These are phyloP conservation scores for Tetraselmis chui DNA, from an alignment of 139 green algal genomes.

Conservation along the genomic window DNA sequence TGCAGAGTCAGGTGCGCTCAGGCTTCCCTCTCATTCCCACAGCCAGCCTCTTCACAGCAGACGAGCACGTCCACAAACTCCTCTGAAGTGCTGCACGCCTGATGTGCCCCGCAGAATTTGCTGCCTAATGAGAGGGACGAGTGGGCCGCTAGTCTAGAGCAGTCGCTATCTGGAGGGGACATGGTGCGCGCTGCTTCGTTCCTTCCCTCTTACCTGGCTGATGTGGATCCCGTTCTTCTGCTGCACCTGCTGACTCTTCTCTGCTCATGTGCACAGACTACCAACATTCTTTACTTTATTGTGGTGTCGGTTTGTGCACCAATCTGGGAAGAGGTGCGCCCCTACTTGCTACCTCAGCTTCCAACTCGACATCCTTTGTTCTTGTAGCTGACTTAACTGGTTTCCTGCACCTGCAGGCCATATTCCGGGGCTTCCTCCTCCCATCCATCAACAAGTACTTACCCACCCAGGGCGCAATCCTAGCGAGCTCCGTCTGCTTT, in stretches of 20 bases:
- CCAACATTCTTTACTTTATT: constrained; percentile 63
- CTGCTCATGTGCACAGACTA: constrained; percentile 20
- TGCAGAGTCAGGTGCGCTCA: constrained; percentile 29
- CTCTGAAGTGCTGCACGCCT: no score
- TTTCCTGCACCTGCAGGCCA: constrained; percentile 28
- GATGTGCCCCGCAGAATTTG: constrained; percentile 25
- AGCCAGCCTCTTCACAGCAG: background rate
- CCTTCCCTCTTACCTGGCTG: no score
- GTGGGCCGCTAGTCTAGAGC: constrained; percentile 34
- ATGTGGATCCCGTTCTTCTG: no score
- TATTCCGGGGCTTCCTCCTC: constrained; percentile 93
- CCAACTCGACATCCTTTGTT: no score
- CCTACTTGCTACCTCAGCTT: no score
- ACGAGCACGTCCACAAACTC: no score
- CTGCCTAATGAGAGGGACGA: constrained; percentile 26
- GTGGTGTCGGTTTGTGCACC: constrained; percentile 73
- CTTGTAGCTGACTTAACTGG: no score
- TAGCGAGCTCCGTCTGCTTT: constrained; percentile 60
- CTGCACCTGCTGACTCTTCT: background rate
- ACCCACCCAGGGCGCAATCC: constrained; percentile 37
- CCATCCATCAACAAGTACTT: constrained; percentile 70
- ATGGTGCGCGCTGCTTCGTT: constrained; percentile 13
- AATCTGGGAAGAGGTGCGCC: constrained; percentile 83
- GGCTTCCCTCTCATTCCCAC: no score
- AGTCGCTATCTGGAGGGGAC: constrained; percentile 35